phyloP scores from a whole-genome alignment of 2,329 filamentous ascomycete species.

The Aspergillus uvarum region DNA sequence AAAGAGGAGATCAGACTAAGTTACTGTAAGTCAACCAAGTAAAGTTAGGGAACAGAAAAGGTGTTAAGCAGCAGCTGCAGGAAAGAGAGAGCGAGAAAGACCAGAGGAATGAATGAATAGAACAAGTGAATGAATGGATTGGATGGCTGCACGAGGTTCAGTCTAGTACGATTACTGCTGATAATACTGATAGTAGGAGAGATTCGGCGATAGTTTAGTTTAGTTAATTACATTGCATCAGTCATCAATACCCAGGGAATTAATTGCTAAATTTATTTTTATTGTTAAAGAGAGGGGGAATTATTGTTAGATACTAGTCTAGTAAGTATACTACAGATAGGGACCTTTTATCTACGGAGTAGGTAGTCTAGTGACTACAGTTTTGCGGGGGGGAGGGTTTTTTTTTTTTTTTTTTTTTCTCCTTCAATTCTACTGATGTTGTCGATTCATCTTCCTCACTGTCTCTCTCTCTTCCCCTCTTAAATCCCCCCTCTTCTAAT shows the following conservation, averaged over 20 bases:
- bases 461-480: neutral
- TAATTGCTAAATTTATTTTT: neutral
- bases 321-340: too few species aligned
- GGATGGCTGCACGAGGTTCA: constrained; percentile 7
- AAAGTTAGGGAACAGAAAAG: neutral
- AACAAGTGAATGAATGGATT: neutral
- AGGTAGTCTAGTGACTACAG: too few species aligned
- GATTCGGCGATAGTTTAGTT: neutral
- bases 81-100: neutral
- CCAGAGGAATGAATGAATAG: neutral
- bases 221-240: neutral
- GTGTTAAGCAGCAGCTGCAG: neutral
- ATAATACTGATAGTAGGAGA: neutral
- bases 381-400: constrained; percentile 2
- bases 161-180: neutral
- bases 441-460: neutral
- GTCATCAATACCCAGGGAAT: neutral
- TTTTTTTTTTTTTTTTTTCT: neutral
- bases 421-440: too few species aligned
- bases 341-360: too few species aligned
- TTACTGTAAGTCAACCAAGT: neutral
- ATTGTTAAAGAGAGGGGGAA: neutral
- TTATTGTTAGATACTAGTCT: too few species aligned
- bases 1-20: constrained; percentile 9
- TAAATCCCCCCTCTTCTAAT: neutral